Evolutionary conservation across 2,329 filamentous ascomycete species (phyloP), one percentile per base, ranked within the genome.

Genomic region (Aspergillus flavus): DNA sequence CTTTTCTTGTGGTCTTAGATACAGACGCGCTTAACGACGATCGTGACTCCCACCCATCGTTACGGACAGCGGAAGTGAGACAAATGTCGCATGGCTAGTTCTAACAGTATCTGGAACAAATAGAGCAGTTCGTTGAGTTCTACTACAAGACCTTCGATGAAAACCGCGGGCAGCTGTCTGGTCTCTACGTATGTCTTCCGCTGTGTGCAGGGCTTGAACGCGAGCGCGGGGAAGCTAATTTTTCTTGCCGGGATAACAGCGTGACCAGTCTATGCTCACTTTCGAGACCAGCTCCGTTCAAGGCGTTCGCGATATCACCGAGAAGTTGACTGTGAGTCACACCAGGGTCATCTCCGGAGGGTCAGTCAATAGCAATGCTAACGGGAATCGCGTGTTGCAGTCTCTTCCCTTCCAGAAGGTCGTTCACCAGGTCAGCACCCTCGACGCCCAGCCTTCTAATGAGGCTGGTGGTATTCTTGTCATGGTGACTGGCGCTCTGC

Each of bases 101-200:
- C 73, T 74, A 57, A 75, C 64, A 34, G 1, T 9, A 32, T 26
- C 28, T 46, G 70, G 72, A 62, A 43, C 28, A 3, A 64, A 73
- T 76, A 97, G 94, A 90, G 79, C 87, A 96, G 82, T 97, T 98
- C 81, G 90, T 94, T 70, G 77, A 89, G 65, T 94, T 90, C 85
- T 98, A 97, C 88, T 97, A 97, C 86, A 84, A 90, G 74, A 89
- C 89, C 64, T 97, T 97, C 81, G 93, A 97, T 78, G 67, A 75
- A 65, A 85, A 94, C 80, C 90, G 93, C 74, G 80, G 81, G 61
- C 72, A 77, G 58, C 86, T 97, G 50, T 81, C 79, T 16, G 75
- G 81, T 66, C 92, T 97, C 82, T 98, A 97, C 84, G 94, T 97
- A 87, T 76, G 91, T 63, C 16, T 41, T 32, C 16, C 26, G 61